Percentiles rank a stretch among this genome's conserved stretches.
phyloP scores from a whole-genome alignment of 225 moss, liverwort and hornwort genomes.

The Marchantia polymorpha region DNA sequence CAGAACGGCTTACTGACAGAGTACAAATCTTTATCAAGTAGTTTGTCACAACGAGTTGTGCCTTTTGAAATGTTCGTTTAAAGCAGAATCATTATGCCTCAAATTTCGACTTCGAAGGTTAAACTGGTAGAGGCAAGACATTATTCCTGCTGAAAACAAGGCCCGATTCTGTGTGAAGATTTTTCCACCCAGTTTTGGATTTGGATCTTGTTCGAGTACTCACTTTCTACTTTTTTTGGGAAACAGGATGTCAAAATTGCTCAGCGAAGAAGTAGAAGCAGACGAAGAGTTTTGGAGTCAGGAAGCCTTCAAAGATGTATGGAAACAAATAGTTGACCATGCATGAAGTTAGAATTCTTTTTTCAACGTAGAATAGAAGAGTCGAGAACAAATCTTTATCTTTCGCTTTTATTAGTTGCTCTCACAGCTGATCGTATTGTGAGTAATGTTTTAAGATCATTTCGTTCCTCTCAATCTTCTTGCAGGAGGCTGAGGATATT shows the following conservation, averaged over 20 bases:
- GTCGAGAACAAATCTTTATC: not conserved
- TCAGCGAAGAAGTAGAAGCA: constrained; percentile 86
- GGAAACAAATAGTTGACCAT: not conserved
- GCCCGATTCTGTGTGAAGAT: not conserved
- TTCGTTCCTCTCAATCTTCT: not conserved
- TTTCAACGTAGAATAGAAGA: not conserved
- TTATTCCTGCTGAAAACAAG: not conserved
- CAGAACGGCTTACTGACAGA: too few relatives aligned
- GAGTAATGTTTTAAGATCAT: not conserved
- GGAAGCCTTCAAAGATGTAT: constrained; percentile 92
- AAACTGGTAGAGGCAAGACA: not conserved
- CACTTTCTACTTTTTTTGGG: not conserved
- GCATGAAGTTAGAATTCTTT: not conserved
- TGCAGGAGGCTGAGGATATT: constrained; percentile 71
- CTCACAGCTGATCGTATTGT: not conserved
- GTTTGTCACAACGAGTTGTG: not conserved
- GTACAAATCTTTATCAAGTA: too few relatives aligned
- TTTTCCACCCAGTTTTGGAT: not conserved
- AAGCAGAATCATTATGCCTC: not conserved
- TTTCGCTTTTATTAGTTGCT: not conserved
- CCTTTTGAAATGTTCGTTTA: not conserved
- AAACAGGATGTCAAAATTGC: constrained; percentile 67
- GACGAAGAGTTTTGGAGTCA: constrained; percentile 99
- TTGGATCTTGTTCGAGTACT: not conserved
- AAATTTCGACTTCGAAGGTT: not conserved